These are phyloP conservation scores for Cyclotella baltica DNA, from an alignment of 108 stramenopile genomes.

Conservation along the genomic window DNA sequence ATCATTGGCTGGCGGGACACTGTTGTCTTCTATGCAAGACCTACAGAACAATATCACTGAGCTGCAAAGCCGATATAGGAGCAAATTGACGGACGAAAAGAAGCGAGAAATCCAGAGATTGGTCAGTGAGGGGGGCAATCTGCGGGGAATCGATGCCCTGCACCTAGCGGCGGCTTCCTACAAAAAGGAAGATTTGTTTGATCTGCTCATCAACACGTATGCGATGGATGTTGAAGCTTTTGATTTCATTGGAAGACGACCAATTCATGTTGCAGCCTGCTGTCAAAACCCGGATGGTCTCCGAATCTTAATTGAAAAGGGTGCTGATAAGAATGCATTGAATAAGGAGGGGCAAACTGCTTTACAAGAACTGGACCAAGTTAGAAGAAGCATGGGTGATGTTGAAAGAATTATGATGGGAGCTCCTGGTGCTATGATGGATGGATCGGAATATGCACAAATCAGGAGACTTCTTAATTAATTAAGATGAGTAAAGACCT, in stretches of 20 bases:
- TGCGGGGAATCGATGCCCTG: conserved; percentile 18
- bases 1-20: neutral
- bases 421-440: too few species aligned
- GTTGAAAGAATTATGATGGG: neutral
- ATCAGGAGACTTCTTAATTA: too few species aligned
- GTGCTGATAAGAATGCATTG: conserved; percentile 21
- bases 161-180: neutral
- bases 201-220: neutral
- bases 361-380: conserved; percentile 2
- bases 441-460: too few species aligned
- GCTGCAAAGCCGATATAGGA: neutral
- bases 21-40: neutral
- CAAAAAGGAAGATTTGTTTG: neutral
- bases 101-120: conserved; percentile 25
- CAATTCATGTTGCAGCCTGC: neutral
- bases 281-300: neutral
- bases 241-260: neutral
- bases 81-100: conserved; percentile 30
- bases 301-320: conserved; percentile 30
- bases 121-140: conserved; percentile 12
- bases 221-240: neutral
- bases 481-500: too few species aligned
- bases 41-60: neutral
- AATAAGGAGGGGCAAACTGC: conserved; percentile 17
- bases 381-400: neutral